These are phyloP conservation scores for Colletotrichum acutatum DNA, from an alignment of 2,329 filamentous ascomycete species.

Conservation along the genomic window DNA sequence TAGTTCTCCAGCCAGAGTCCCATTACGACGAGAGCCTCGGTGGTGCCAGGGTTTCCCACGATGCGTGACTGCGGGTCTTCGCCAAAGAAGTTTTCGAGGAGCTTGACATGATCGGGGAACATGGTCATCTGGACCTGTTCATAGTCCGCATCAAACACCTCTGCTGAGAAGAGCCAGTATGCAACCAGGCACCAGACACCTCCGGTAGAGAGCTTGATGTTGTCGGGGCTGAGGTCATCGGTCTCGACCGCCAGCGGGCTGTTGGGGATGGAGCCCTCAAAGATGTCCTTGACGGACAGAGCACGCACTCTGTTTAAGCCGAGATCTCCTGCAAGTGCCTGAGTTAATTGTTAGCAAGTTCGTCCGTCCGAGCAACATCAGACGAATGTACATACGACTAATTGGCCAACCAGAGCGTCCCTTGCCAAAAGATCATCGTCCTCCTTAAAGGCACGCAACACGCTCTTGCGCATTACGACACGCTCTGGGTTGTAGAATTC, in stretches of 20 bases:
- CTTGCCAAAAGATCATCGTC: conserved; percentile 69
- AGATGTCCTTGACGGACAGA: conserved; percentile 57
- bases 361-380: neutral
- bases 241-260: conserved; percentile 59
- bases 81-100: conserved; percentile 65
- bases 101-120: conserved; percentile 68
- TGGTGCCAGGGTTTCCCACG: conserved; percentile 60
- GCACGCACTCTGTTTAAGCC: conserved; percentile 56
- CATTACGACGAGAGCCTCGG: conserved; percentile 69
- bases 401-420: conserved; percentile 76
- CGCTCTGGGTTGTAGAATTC: conserved; percentile 75
- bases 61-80: conserved; percentile 62
- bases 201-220: conserved; percentile 68
- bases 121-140: conserved; percentile 64
- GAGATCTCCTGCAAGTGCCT: conserved; percentile 73
- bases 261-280: conserved; percentile 52
- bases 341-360: conserved; percentile 28
- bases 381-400: conserved; percentile 64
- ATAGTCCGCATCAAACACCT: conserved; percentile 68
- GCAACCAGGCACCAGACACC: conserved; percentile 69
- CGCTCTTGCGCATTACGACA: conserved; percentile 70
- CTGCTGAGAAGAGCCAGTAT: conserved; percentile 71
- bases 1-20: conserved; percentile 68
- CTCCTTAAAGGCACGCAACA: conserved; percentile 72
- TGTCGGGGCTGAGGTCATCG: conserved; percentile 58